phyloP scores from a whole-genome alignment of 352 stramenopile species.

The Phytophthora fragariae region DNA sequence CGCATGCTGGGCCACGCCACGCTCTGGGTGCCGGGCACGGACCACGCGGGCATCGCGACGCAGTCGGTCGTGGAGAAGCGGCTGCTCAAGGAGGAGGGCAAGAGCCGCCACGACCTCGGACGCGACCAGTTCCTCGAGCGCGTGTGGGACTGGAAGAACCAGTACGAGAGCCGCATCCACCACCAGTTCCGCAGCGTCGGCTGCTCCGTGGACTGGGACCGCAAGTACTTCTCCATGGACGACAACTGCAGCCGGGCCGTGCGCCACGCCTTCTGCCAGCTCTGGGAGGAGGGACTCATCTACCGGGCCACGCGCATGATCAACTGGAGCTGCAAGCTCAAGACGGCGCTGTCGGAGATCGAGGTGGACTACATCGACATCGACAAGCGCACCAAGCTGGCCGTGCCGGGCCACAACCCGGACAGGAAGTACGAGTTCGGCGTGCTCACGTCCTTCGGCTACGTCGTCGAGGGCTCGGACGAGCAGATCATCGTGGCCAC shows the following conservation, averaged over 20 bases:
- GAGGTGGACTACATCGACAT: constrained; percentile 99
- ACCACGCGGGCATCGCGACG: constrained; percentile 99
- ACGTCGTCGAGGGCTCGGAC: constrained; percentile 93
- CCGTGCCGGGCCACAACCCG: constrained; percentile 96
- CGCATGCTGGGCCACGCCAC: constrained; percentile 98
- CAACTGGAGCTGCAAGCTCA: constrained; percentile 99
- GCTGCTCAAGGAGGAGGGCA: constrained; percentile 84
- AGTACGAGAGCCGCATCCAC: constrained; percentile 89
- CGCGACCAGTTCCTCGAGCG: constrained; percentile 95
- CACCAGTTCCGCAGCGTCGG: constrained; percentile 93
- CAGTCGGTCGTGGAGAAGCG: constrained; percentile 94
- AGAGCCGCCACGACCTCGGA: constrained; percentile 89
- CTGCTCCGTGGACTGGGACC: constrained; percentile 97
- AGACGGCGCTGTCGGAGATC: constrained; percentile 96
- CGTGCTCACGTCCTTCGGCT: constrained; percentile 97
- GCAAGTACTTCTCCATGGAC: constrained; percentile 99
- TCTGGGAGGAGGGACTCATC: constrained; percentile 95
- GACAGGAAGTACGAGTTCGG: constrained; percentile 99
- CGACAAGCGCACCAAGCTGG: constrained; percentile 95
- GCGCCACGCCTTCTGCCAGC: constrained; percentile 96
- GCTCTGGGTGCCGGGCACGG: constrained; percentile 97
- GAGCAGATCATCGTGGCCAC: constrained; percentile 89
- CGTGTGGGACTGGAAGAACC: constrained; percentile 98
- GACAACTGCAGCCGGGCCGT: constrained; percentile 97
- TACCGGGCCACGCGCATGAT: constrained; percentile 98